Conservation (phyloP, 768 basidiomycete species). For the Tylopilus felleus region DNA sequence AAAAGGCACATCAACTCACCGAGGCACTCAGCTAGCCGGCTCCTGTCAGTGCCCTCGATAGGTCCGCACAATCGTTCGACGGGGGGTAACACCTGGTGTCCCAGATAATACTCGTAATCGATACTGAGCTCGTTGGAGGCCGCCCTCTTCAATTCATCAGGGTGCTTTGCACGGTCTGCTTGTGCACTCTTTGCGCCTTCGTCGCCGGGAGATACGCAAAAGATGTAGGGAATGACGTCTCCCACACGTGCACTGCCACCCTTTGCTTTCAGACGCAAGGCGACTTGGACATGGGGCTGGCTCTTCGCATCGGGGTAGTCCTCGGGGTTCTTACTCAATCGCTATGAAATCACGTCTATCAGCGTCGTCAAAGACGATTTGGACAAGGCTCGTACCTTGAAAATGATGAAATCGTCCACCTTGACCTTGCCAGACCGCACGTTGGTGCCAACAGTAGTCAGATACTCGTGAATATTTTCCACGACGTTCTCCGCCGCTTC, state of each 20-base stretch:
- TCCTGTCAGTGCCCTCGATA: conserved; percentile 92
- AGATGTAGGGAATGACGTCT: conserved; percentile 95
- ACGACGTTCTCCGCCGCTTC: conserved; percentile 87
- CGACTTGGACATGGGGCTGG: conserved; percentile 97
- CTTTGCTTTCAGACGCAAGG: conserved; percentile 81
- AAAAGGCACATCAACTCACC: conserved; percentile 46
- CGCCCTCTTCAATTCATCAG: conserved; percentile 81
- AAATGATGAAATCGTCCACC: conserved; percentile 92
- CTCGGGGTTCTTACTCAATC: conserved; percentile 93
- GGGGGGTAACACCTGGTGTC: conserved; percentile 89
- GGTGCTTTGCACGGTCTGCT: conserved; percentile 89
- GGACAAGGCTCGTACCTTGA: conserved; percentile 62
- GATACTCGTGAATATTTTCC: conserved; percentile 89
- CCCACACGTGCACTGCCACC: conserved; percentile 79
- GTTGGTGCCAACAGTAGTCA: conserved; percentile 70
- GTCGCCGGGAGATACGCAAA: conserved; percentile 76
- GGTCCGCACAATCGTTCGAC: conserved; percentile 94
- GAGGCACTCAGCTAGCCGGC: conserved; percentile 91
- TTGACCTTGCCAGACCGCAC: conserved; percentile 75
- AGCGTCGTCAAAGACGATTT: not conserved
- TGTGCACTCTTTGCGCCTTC: conserved; percentile 70
- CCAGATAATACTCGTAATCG: conserved; percentile 90
- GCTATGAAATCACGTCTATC: conserved; percentile 41
- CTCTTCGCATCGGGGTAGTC: conserved; percentile 95
- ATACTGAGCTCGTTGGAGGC: conserved; percentile 60